These are phyloP conservation scores for Deinandra increscens DNA, from an alignment of 129 eudicot genomes.

Conservation along the genomic window DNA sequence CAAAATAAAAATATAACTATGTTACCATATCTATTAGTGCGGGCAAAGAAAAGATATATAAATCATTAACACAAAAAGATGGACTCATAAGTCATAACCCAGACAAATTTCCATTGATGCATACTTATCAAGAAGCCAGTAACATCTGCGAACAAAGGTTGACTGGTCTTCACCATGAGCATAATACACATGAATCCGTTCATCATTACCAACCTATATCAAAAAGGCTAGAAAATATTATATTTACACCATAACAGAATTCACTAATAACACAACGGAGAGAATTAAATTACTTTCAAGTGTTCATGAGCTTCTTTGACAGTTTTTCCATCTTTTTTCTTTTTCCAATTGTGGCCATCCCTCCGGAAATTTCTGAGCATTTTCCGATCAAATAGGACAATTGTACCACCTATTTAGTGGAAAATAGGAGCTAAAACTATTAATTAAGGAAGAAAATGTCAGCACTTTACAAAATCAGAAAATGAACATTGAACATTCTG, in stretches of 20 bases:
- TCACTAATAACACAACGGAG: background rate
- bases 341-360: conserved; percentile 96
- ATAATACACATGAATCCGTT: conserved; percentile 94
- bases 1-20: conserved; percentile 4
- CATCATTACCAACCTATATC: conserved; percentile 79
- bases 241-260: conserved; percentile 6
- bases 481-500: conserved; percentile 5
- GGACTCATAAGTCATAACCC: conserved; percentile 15
- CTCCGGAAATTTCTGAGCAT: conserved; percentile 91
- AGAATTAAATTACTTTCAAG: conserved; percentile 57
- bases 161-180: conserved; percentile 89
- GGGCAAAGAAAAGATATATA: conserved; percentile 7
- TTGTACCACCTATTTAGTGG: conserved; percentile 65
- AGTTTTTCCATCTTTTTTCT: conserved; percentile 95
- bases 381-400: conserved; percentile 86
- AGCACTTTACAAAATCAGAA: background rate
- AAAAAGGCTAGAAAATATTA: background rate
- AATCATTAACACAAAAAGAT: conserved; percentile 4
- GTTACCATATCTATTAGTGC: background rate
- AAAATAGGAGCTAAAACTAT: conserved; percentile 22
- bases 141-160: conserved; percentile 97
- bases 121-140: conserved; percentile 98
- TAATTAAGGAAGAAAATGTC: background rate
- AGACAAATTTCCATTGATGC: conserved; percentile 24
- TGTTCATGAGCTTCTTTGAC: conserved; percentile 99